A percentile compares a stretch with the other conserved stretches of the same genome.
Evolutionary conservation across 495 filamentous ascomycete species (phyloP).

Genomic region (Xylaria curta): DNA sequence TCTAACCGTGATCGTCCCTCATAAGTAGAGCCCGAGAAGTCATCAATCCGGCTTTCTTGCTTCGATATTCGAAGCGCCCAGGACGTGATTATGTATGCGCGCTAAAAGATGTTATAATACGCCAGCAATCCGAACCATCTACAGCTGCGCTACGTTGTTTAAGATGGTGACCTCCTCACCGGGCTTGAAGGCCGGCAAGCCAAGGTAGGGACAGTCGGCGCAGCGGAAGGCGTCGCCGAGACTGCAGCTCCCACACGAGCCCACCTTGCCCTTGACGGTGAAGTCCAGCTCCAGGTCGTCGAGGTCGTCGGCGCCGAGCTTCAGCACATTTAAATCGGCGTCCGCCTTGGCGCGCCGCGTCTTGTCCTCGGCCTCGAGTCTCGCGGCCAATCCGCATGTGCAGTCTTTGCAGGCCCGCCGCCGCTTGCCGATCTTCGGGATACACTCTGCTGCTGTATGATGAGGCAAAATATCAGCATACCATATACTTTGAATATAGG

Average conservation of each 20-base stretch:
- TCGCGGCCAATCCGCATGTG: conserved; percentile 85
- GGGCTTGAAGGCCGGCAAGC: conserved; percentile 92
- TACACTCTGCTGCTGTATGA: conserved; percentile 75
- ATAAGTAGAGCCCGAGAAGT: neutral
- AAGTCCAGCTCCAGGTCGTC: conserved; percentile 92
- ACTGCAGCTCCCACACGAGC: conserved; percentile 90
- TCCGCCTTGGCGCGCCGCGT: conserved; percentile 67
- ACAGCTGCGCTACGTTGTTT: conserved; percentile 88
- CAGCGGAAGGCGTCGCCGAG: conserved; percentile 89
- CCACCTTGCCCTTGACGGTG: conserved; percentile 92
- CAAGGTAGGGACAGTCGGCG: conserved; percentile 86
- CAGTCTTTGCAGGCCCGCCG: conserved; percentile 97
- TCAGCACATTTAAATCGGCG: conserved; percentile 60
- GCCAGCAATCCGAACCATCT: conserved; percentile 25
- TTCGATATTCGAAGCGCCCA: neutral
- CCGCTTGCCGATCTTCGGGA: conserved; percentile 81
- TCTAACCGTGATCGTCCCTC: neutral
- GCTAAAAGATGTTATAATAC: neutral
- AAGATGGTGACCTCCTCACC: conserved; percentile 90
- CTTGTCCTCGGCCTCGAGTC: conserved; percentile 80
- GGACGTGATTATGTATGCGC: neutral
- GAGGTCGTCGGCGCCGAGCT: conserved; percentile 79
- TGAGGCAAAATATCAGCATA: conserved; percentile 24
- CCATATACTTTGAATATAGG: neutral
- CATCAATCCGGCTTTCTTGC: neutral